These are phyloP conservation scores for Myxozyma neglecta DNA, from an alignment of 805 yeast species.

Conservation along the genomic window DNA sequence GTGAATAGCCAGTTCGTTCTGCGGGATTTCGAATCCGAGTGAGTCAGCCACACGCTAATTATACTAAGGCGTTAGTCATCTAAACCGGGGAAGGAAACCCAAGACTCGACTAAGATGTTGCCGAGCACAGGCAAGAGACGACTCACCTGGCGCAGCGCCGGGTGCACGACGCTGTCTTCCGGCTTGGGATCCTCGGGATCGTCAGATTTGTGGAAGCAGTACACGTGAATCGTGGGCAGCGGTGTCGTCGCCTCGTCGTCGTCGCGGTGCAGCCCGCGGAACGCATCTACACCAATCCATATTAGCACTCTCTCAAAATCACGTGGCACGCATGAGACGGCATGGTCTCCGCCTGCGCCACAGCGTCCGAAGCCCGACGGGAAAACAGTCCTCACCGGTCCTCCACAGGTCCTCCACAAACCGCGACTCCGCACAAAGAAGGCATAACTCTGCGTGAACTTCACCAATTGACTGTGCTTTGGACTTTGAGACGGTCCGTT, in stretches of 20 bases:
- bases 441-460: no score
- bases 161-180: constrained; percentile 60
- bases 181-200: constrained; percentile 76
- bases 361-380: no score
- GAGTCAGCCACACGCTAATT: constrained; percentile 41
- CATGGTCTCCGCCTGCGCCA: background rate
- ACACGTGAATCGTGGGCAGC: constrained; percentile 78
- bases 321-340: background rate
- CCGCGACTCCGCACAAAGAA: no score
- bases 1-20: constrained; percentile 62
- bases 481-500: no score
- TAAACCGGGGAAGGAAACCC: no score
- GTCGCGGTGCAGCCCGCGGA: constrained; percentile 63
- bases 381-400: no score
- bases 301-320: background rate
- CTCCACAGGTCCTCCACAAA: no score
- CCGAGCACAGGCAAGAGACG: background rate
- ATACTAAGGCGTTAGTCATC: background rate
- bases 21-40: constrained; percentile 48
- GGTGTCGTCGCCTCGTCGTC: constrained; percentile 44
- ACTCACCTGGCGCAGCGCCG: constrained; percentile 61
- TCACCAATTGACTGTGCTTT: no score
- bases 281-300: constrained; percentile 53
- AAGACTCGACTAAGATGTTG: background rate
- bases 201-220: constrained; percentile 83